Conservation (phyloP, 768 basidiomycete genomes). For the Pisolithus tinctorius region DNA sequence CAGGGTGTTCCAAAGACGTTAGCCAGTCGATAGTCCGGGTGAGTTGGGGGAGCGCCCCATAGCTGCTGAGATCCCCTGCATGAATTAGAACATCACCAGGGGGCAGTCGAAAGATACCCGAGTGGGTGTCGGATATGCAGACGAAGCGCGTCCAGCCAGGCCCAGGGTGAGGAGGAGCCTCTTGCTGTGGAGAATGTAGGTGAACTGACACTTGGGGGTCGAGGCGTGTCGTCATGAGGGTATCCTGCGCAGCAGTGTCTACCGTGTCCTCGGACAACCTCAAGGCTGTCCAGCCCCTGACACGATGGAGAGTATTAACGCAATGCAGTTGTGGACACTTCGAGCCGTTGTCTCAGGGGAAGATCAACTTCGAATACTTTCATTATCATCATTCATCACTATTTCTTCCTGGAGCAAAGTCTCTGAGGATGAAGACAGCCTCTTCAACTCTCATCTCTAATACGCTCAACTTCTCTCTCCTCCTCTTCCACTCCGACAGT, state of each 20-base stretch:
- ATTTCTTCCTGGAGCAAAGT: constrained; percentile 51
- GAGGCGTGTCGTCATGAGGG: background rate
- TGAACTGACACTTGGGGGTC: constrained; percentile 10
- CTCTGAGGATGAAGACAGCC: constrained; percentile 82
- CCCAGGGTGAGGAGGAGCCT: constrained; percentile 25
- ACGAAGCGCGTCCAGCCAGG: constrained; percentile 29
- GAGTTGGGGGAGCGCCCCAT: constrained; percentile 41
- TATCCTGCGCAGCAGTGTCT: background rate
- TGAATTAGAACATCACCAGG: constrained; percentile 62
- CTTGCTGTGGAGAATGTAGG: constrained; percentile 12
- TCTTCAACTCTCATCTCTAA: constrained; percentile 85
- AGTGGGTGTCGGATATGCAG: constrained; percentile 31
- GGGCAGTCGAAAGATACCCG: constrained; percentile 39
- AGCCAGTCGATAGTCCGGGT: constrained; percentile 53
- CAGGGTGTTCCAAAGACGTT: constrained; percentile 44
- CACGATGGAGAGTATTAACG: too few relatives aligned
- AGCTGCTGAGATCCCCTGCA: constrained; percentile 54
- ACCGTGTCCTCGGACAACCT: background rate
- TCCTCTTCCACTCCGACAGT: constrained; percentile 66
- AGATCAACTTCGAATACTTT: background rate
- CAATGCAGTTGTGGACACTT: too few relatives aligned
- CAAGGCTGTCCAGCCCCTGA: too few relatives aligned
- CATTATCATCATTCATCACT: constrained; percentile 35
- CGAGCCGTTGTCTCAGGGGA: too few relatives aligned
- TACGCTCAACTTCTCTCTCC: constrained; percentile 65